Evolutionary conservation across 1,284 basidiomycete genomes (phyloP), one percentile per base, ranked within the genome.

Genomic region (Salmacisia buchloeana): DNA sequence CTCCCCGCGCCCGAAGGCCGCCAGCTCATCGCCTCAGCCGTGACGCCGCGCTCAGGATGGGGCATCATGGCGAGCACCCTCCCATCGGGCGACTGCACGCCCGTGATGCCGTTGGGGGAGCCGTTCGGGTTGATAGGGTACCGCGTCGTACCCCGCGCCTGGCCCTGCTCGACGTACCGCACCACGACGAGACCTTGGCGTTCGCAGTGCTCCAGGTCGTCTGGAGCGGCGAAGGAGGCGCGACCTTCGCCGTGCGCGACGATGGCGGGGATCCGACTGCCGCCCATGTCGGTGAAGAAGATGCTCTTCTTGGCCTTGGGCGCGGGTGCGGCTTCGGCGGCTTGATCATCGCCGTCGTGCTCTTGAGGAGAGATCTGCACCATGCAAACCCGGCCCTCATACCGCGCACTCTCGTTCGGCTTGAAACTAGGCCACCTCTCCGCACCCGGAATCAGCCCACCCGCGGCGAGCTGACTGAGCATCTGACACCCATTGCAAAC

Each of bases 401-500:
- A 98, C 58, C 94, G 85, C 71, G 89, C 92, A 65, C 89, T 90
- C 66, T 85, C 83, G 81, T 99, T 98, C 36, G 85, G 83, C 83
- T 94, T 94, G 85, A 97, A 94, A 65, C 86, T 84, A 0, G 94
- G 96, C 94, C 94, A 98, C 64, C 83, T 76, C 65, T 86, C 83
- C 35, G 91, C 88, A 33, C 93, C 94, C 2, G 92, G 92, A 67
- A 97, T 89, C 68, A 97, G 87, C 62, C 76, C 76, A 0, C 67
- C 72, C 1, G 64, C 64, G 45, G 89, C 87, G 61, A 99, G 85
- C 73, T 92, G 88, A 72, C 88, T 89, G 75, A 98, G 86, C 85
- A 97, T 92, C 82, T 99, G 94, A 81, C 94, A 98, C 5, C 94
- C 94, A 79, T 99, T 99, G 83, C 96, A 99, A 31, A 99, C 92